Base-by-base conservation (phyloP, 306 rosid genomes). In the Mucuna pruriens region DNA sequence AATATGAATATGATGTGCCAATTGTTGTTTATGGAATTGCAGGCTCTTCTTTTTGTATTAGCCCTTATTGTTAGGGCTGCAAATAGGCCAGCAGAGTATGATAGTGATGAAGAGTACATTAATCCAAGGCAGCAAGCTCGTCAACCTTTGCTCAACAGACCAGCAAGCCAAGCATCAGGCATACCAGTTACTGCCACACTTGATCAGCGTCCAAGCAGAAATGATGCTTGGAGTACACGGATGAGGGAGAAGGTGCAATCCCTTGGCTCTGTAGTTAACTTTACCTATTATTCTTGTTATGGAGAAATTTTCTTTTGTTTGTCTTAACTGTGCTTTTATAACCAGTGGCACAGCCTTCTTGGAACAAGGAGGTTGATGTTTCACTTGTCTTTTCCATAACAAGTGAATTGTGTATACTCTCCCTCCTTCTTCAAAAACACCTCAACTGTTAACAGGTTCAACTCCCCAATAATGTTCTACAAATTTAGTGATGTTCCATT, bases 181-280 rank as follows among this genome's bases (percentile, higher is more conserved):
- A 88, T 82, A 76, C 99, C 99, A 76, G 97, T 81, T 78, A 78
- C 94, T 44, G 92, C 97, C 65, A 44, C 91, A 23, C 10, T 34
- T 76, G 96, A 89, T 74, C 96, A 90, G 85, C 95, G 99, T 39
- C 83, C 97, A 36, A 76, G 71, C 85, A 90, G 98, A 91, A 96
- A 73, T 86, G 99, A 96, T 87, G 99, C 99, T 39, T 96, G 99
- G 99, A 96, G 99, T 87, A 13, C 94, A 54, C 90, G 99, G 71
- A 93, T 96, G 99, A 92, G 99, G 85, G 99, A 96, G 82, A 96
- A 93, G 99, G 99, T 96, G 77, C 75, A 62, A 36, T 79, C 4
- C 49, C 80, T 64, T 64, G 38, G 23, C 77, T 79, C 42, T 48
- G 19, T 54, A 34, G 12, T 75, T 49, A 9, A 33, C 40, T 67